Conservation (phyloP, 495 filamentous ascomycete species). For the Physcia stellaris region DNA sequence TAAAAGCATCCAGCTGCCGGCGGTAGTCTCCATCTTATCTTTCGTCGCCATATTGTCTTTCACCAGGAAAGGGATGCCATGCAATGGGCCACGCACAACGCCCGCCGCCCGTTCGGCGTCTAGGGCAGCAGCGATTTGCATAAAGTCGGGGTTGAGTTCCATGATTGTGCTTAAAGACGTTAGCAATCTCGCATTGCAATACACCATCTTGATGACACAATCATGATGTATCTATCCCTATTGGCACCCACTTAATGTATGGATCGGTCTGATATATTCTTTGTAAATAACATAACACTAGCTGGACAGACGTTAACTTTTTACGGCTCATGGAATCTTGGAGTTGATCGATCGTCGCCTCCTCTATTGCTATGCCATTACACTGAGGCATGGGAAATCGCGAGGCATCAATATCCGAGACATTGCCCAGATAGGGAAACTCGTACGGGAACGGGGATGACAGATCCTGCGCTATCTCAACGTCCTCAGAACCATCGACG, state of each 20-base stretch:
- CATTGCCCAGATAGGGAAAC: background rate
- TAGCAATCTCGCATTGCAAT: too few relatives aligned
- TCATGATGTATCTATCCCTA: too few relatives aligned
- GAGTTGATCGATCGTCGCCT: conserved; percentile 44
- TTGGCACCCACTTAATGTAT: conserved; percentile 43
- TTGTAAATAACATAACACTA: conserved; percentile 39
- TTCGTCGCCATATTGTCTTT: conserved; percentile 64
- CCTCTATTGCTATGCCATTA: conserved; percentile 46
- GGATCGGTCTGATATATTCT: conserved; percentile 38
- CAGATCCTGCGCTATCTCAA: background rate
- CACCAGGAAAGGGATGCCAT: conserved; percentile 61
- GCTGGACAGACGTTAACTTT: conserved; percentile 31
- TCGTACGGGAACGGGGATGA: background rate
- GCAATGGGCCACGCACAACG: conserved; percentile 42
- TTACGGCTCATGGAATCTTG: conserved; percentile 29
- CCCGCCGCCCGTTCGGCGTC: conserved; percentile 45
- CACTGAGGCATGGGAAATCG: conserved; percentile 43
- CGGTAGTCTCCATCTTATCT: conserved; percentile 57
- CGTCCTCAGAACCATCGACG: too few relatives aligned
- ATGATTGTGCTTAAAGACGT: conserved; percentile 41
- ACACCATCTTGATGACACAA: background rate
- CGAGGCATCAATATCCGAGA: background rate
- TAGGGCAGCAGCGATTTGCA: conserved; percentile 39
- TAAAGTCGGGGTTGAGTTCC: conserved; percentile 48
- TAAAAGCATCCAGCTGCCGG: conserved; percentile 43